Evolutionary conservation across 345 rosid species (phyloP), one percentile per base, ranked within the genome.

Genomic region (Aquilaria sinensis): DNA sequence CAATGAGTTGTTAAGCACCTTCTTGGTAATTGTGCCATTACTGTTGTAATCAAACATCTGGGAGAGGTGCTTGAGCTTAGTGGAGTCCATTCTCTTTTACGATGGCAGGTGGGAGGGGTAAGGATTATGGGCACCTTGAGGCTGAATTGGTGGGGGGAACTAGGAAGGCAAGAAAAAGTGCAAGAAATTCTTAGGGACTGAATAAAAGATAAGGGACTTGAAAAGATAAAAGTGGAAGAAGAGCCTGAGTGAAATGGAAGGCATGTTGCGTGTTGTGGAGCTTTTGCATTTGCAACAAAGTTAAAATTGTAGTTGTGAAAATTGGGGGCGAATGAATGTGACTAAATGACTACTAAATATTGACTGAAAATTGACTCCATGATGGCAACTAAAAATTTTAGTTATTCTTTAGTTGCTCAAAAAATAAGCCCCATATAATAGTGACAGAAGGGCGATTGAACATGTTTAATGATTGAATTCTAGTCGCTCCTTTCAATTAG

Each of bases 31-130:
- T 6, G 73, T 56, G 0, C 96, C 96, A 57, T 92, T 93, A 2
- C 91, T 89, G 12, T 92, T 80, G 61, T 76, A 77, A 69, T 92
- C 98, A 43, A 92, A 92, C 88, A 81, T 79, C 52, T 84, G 84
- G 68, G 89, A 92, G 14, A 92, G 85, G 2, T 81, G 75, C 41
- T 74, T 68, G 14, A 89, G 76, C 77, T 89, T 96, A 2, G 73
- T 37, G 0, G 70, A 58, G 15, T 82, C 86, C 96, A 82, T 87
- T 46, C 53, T 64, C 59, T 61, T 33, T 30, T 31, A 45, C n/a
- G 0, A 1, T 13, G 30, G 50, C 48, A 30, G 15, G 57, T 5
- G 5, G 15, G 10, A 51, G 47, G 12, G 29, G 62, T 30, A 46
- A 6, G 2, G 62, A 13, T 2, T 56, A 48, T 10, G 62, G 55